Evolutionary conservation across 2,329 filamentous ascomycete species (phyloP), one percentile per base, ranked within the genome.

Genomic region (Hypoxylon sp.): DNA sequence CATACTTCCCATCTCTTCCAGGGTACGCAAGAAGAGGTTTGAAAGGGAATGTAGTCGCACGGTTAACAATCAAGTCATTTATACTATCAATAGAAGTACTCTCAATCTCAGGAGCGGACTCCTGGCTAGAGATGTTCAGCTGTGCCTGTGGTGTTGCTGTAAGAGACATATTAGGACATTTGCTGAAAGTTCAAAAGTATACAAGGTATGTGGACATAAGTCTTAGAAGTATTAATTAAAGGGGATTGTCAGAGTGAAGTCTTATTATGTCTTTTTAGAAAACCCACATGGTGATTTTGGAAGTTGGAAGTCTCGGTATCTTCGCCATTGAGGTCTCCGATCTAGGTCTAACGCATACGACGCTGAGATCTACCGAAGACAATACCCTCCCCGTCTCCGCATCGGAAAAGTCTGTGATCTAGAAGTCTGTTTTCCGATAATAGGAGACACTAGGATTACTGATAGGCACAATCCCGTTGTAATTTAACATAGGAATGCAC

Each of bases 11-110:
- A 17, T 64, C 56, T 19, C 38, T 51, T 14, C 52, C 56, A 30
- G 60, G 65, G 50, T 67, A 67, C 14, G 65, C 65, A 41, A 67
- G 50, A 17, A 67, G 49, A 10, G 65, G 50, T 38, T 60, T 64
- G 30, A 60, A 60, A 43, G 65, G 65, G 49, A 63, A 55, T 5
- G 60, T 45, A 21, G 43, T 38, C 10, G 65, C 65, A 21, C 65
- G 65, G 28, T 67, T 60, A 21, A 67, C 46, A 13, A 67, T 64
- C 17, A 67, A 51, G 32, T 64, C 65, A 34, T 67, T 64, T 25
- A 67, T 64, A 23, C 65, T 64, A 38, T 67, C 57, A 57, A 67
- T 64, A 5, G 59, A 55, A 19, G 14, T 46, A 17, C 32, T 60
- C 4, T 60, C 59, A 32, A 21, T n/a, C 5, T 55, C 46, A 25